Base-by-base conservation (phyloP, 257 asterid genomes). In the Rauvolfia tetraphylla region DNA sequence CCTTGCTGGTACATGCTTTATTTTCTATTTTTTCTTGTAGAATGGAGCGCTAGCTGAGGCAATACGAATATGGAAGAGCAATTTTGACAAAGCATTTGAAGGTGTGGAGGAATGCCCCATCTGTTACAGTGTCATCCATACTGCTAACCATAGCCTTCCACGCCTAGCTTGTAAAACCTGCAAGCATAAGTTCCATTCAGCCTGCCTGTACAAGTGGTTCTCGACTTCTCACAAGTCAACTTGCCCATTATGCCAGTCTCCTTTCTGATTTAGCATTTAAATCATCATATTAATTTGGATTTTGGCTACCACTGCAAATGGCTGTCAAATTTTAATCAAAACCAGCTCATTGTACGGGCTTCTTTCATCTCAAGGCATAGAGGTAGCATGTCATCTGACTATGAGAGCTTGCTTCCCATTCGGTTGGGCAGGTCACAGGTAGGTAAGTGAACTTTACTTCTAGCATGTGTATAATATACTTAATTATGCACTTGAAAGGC, bases 61-160 rank as follows among this genome's bases (percentile, higher is more conserved):
- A 62, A 93, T 95, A 87, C 85, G 91, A 78, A 89, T 82, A 85
- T 95, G 99, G 98, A 95, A 95, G 81, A 91, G 87, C 86, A 95
- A 95, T 78, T 93, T 95, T 36, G 99, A 95, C 84, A 95, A 95
- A 90, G 98, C 90, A 82, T 95, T 95, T 63, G 99, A 93, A 83
- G 99, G 99, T 63, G 97, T 95, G 75, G 99, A 93, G 86, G 99
- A 95, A 81, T 95, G 99, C 75, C 99, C 99, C 33, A 95, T 95
- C 79, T 95, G 99, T 81, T 95, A 93, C 56, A 95, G 99, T 81
- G 96, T 95, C 73, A 91, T 95, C 81, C 99, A 95, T 78, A 95
- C 99, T 11, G 80, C 86, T 75, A 89, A 91, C 81, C 97, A 95
- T 75, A 93, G 97, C 90, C 86, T 95, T 75, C 99, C 99, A 0